phyloP scores from a whole-genome alignment of 1,139 yeast species.

The Sugiyamaella paludigena region DNA sequence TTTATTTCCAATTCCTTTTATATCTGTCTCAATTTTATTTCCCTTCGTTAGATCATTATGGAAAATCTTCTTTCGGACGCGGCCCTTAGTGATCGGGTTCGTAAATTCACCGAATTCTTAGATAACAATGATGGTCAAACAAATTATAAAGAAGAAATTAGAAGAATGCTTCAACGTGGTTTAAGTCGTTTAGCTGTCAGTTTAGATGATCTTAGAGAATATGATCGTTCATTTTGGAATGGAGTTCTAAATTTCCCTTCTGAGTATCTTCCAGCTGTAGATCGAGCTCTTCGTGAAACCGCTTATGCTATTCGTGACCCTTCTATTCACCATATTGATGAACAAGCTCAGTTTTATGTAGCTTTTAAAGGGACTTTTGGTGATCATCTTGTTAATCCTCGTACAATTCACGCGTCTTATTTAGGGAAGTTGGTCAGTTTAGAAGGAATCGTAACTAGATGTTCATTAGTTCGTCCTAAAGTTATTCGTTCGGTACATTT shows the following conservation, averaged over 20 bases:
- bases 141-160: constrained; percentile 66
- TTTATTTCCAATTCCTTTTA: neutral
- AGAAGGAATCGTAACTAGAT: constrained; percentile 94
- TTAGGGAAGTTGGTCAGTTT: constrained; percentile 81
- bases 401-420: constrained; percentile 75
- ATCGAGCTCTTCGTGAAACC: constrained; percentile 76
- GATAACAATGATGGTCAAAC: constrained; percentile 52
- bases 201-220: constrained; percentile 83
- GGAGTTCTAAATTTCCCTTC: constrained; percentile 78
- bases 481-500: constrained; percentile 90
- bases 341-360: constrained; percentile 66
- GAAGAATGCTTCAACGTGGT: constrained; percentile 64
- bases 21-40: neutral
- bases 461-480: constrained; percentile 91
- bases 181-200: constrained; percentile 70
- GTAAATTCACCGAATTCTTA: constrained; percentile 85
- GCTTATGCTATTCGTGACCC: constrained; percentile 50
- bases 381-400: constrained; percentile 78
- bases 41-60: neutral
- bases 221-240: constrained; percentile 72
- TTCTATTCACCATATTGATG: constrained; percentile 48
- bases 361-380: constrained; percentile 94
- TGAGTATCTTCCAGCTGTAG: constrained; percentile 86
- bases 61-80: constrained; percentile 30
- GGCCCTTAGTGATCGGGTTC: constrained; percentile 66